Base-by-base conservation (phyloP, 2,329 filamentous ascomycete genomes). In the Colletotrichum acutatum region DNA sequence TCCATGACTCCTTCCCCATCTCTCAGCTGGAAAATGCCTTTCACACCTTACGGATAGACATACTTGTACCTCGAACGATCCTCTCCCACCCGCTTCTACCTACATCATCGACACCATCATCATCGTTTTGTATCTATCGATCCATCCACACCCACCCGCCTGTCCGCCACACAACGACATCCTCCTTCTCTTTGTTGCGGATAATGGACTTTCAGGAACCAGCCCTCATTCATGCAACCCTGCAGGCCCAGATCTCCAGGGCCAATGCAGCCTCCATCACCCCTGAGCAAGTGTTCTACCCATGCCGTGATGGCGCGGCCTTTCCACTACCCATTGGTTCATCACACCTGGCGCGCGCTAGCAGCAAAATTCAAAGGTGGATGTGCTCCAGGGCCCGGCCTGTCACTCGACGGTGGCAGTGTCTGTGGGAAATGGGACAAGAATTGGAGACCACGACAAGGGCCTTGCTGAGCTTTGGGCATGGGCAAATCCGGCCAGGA, bases 401-500 rank as follows among this genome's bases (percentile, higher is more conserved):
- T 72, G 71, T 71, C 66, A 70, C 28, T 70, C 71, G 56, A 65
- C 59, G 42, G 71, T 72, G 71, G 71, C 71, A 30, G 71, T 72
- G 71, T 72, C 71, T 61, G 66, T 72, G 70, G 70, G 66, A 72
- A 57, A 61, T 52, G 37, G 66, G 52, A 46, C 19, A 65, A 52
- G 59, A 63, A 24, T 60, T 49, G 61, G 61, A 56, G 62, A 56
- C 62, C 24, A 19, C 49, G 66, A 49, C 58, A 63, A 49, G 66
- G 65, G 53, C 56, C 24, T 26, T 28, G 42, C 12, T 49, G 53
- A 46, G 46, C 66, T 63, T 52, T 52, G 42, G 54, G 56, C 68
- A 66, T 54, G 22, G 54, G 46, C 63, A 58, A 37, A 52, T 68
- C 68, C 64, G 68, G 42, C 34, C 28, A 11, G 24, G 26, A 49